Percentiles rank a stretch among this genome's conserved stretches.
Evolutionary conservation across 768 basidiomycete genomes (phyloP).

Genomic region (Boletus subcaerulescens): DNA sequence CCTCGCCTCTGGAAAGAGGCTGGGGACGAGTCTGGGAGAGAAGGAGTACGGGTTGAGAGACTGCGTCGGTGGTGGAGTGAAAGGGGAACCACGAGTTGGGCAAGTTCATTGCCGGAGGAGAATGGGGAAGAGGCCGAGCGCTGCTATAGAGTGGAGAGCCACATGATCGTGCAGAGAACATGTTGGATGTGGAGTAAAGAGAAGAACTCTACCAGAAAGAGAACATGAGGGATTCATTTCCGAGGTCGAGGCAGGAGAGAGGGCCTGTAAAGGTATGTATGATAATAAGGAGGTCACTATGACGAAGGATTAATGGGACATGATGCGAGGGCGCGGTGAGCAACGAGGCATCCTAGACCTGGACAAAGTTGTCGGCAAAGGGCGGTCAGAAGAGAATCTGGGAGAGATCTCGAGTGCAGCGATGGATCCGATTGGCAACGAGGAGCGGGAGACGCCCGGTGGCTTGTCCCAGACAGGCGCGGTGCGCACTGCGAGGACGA

Average conservation of each 20-base stretch:
- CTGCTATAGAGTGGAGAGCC: constrained; percentile 16
- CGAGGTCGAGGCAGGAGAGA: constrained; percentile 29
- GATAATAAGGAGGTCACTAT: constrained; percentile 23
- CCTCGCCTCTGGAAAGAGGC: background rate
- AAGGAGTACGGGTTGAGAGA: background rate
- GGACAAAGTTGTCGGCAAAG: constrained; percentile 20
- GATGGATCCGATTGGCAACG: constrained; percentile 15
- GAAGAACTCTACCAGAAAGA: constrained; percentile 23
- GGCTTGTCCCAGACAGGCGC: constrained; percentile 3
- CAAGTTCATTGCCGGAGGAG: constrained; percentile 26
- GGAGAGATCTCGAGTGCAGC: constrained; percentile 4
- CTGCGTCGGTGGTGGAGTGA: constrained; percentile 7
- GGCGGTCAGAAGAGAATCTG: constrained; percentile 13
- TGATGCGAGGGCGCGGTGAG: constrained; percentile 6
- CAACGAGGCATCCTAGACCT: constrained; percentile 16
- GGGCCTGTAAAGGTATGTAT: constrained; percentile 16
- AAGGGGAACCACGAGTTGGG: background rate
- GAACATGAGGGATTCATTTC: constrained; percentile 37
- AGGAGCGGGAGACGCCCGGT: constrained; percentile 17
- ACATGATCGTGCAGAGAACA: constrained; percentile 27
- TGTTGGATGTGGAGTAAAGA: constrained; percentile 29
- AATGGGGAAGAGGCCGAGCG: constrained; percentile 17
- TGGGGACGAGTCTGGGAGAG: background rate
- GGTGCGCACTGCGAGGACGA: constrained; percentile 15
- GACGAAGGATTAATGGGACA: constrained; percentile 14